phyloP scores from a whole-genome alignment of 805 yeast species.

The Cephaloascus fragrans region DNA sequence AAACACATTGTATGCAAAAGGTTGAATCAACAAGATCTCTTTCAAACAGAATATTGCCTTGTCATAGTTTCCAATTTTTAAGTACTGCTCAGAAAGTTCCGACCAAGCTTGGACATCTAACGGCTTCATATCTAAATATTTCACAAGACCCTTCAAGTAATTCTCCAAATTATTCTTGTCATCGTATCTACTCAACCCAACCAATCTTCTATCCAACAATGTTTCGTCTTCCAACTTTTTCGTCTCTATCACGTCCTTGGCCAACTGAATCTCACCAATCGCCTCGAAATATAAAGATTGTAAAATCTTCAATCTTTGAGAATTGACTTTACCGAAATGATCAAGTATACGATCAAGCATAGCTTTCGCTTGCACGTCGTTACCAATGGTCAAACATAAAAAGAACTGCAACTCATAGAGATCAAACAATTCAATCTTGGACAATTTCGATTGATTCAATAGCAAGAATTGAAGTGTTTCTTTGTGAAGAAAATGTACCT shows the following conservation, averaged over 20 bases:
- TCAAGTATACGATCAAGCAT: constrained; percentile 59
- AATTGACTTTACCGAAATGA: constrained; percentile 43
- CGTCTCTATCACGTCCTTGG: constrained; percentile 16
- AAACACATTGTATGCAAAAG: constrained; percentile 60
- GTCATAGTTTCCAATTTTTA: constrained; percentile 47
- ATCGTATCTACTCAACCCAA: constrained; percentile 20
- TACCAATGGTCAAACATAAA: constrained; percentile 42
- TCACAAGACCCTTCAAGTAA: constrained; percentile 48
- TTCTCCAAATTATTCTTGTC: constrained; percentile 15
- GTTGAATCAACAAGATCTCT: constrained; percentile 61
- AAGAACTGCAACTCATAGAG: constrained; percentile 67
- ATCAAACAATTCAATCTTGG: constrained; percentile 39
- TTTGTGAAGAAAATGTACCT: constrained; percentile 23
- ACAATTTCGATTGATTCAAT: constrained; percentile 17
- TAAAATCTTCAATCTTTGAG: constrained; percentile 48
- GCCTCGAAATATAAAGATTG: constrained; percentile 50
- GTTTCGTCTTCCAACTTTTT: constrained; percentile 22
- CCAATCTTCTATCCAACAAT: constrained; percentile 23
- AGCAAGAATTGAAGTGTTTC: constrained; percentile 28
- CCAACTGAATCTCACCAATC: constrained; percentile 24
- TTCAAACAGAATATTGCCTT: constrained; percentile 59
- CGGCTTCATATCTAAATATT: constrained; percentile 55
- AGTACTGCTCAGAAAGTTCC: constrained; percentile 64
- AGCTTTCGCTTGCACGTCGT: constrained; percentile 64
- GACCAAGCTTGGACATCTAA: constrained; percentile 72